Evolutionary conservation across 495 filamentous ascomycete genomes (phyloP).

Genomic region (Massariosphaeria phaeospora): DNA sequence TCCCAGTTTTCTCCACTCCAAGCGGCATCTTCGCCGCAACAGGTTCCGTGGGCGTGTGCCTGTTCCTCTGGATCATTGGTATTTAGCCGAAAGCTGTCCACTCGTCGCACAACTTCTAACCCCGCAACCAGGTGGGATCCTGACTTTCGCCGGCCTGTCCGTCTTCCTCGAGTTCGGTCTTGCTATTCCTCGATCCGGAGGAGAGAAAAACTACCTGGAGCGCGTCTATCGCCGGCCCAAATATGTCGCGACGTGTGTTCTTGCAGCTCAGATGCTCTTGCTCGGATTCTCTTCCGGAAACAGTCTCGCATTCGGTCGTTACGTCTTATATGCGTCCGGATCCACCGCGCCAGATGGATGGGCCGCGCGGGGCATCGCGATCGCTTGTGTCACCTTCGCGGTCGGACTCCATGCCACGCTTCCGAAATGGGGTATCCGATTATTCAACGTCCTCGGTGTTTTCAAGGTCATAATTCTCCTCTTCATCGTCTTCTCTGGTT

Average conservation of each 20-base stretch:
- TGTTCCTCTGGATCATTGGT: conserved; percentile 44
- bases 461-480: conserved; percentile 65
- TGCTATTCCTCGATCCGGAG: conserved; percentile 34
- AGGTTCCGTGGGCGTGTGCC: conserved; percentile 44
- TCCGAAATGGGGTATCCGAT: conserved; percentile 63
- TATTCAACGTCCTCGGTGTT: conserved; percentile 60
- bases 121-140: conserved; percentile 28
- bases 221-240: conserved; percentile 32
- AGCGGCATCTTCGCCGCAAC: conserved; percentile 48
- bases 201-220: conserved; percentile 36
- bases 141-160: conserved; percentile 42
- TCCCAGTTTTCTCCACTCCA: conserved; percentile 49
- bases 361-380: conserved; percentile 61
- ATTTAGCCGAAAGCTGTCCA: not conserved
- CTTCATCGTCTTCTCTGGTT: conserved; percentile 62
- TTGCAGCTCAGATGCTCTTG: conserved; percentile 38
- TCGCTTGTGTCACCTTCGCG: conserved; percentile 61
- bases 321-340: conserved; percentile 49
- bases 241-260: conserved; percentile 30
- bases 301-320: conserved; percentile 29
- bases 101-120: not conserved
- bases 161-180: conserved; percentile 49
- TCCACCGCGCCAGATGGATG: conserved; percentile 56
- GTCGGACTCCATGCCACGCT: conserved; percentile 57
- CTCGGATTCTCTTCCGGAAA: conserved; percentile 51